Conservation (phyloP, 2,329 filamentous ascomycete genomes). For the Fusarium albosuccineum region DNA sequence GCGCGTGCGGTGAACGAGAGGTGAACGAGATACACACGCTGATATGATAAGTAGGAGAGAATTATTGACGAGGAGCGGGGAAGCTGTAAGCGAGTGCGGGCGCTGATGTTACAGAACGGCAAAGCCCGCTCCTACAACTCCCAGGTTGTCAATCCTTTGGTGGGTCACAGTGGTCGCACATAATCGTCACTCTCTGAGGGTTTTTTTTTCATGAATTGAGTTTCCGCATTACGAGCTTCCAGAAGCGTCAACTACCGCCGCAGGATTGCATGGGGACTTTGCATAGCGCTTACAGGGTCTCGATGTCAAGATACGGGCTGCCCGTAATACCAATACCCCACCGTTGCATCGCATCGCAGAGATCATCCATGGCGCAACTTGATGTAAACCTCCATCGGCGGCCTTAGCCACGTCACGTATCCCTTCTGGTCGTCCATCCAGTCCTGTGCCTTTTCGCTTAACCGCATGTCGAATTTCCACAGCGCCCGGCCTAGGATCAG, state of each 20-base stretch:
- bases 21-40: background rate
- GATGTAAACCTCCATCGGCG: conserved; percentile 25
- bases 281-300: conserved; percentile 1
- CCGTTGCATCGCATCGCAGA: too few species aligned
- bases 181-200: too few species aligned
- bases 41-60: background rate
- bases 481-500: conserved; percentile 24
- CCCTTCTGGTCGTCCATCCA: conserved; percentile 31
- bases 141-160: too few species aligned
- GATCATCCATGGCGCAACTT: conserved; percentile 14
- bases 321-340: background rate
- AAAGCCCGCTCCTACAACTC: background rate
- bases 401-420: conserved; percentile 27
- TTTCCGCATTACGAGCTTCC: conserved; percentile 1
- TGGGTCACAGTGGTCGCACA: too few species aligned
- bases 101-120: background rate
- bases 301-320: background rate
- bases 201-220: too few species aligned
- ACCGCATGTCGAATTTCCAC: conserved; percentile 27
- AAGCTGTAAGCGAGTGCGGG: conserved; percentile 9
- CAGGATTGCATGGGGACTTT: background rate
- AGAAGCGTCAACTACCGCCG: conserved; percentile 6
- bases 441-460: conserved; percentile 13
- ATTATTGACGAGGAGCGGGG: conserved; percentile 1
- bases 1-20: background rate